Evolutionary conservation across 805 yeast genomes (phyloP), one percentile per base, ranked within the genome.

Genomic region (Priceomyces fermenticarens): DNA sequence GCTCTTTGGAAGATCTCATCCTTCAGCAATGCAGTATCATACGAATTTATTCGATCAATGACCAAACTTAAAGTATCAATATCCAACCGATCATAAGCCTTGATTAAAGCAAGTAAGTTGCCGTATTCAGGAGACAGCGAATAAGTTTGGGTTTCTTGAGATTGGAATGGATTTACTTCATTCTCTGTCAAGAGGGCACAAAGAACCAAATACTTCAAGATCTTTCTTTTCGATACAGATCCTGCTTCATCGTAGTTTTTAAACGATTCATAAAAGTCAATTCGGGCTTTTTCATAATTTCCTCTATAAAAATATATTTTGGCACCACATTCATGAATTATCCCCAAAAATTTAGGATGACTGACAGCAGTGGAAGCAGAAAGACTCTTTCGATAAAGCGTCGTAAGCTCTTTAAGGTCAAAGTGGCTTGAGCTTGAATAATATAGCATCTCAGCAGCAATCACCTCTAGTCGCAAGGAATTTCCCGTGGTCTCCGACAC

Each of bases 321-420:
- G 2, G 89, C 95, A 0, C 88, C 87, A 48, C 88, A 81, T 56
- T 86, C 91, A 45, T 79, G 73, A 17, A 87, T 75, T n/a, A 83
- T 75, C 1, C 91, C 96, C 58, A 81, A 67, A 20, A 84, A 80
- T 36, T 75, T 68, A 1, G 95, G 89, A 53, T 88, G 95, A 1
- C 89, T 85, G 2, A 85, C 81, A 2, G 87, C 85, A 0, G 81
- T 67, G 6, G 76, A 73, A 14, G 81, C 65, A 4, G 58, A 46
- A 12, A 51, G 40, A 40, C 70, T 63, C 44, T 76, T 64, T 20
- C 67, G 60, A 47, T 83, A 78, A 14, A 81, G 63, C 36, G 70
- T 64, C 39, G 70, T 68, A 32, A 84, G 62, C 41, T 64, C 60
- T 3, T 66, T 45, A 25, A 67, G 49, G 42, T 64, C 53, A 1